Base-by-base conservation (phyloP, 495 filamentous ascomycete genomes). In the Trichoderma asperelloides region DNA sequence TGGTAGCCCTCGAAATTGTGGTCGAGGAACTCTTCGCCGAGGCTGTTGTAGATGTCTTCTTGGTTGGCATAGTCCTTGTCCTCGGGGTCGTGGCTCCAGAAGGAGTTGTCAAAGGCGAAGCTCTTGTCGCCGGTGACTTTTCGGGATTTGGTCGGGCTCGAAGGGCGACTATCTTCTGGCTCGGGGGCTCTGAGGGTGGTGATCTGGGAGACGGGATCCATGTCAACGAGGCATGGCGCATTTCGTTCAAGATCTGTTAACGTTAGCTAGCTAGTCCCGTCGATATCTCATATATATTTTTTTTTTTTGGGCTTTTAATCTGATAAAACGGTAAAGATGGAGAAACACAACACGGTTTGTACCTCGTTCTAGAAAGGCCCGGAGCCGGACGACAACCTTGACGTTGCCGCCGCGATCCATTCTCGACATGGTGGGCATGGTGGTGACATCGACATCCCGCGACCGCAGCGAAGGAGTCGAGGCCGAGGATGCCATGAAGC, bases 1-100 rank as follows among this genome's bases (percentile, higher is more conserved):
- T 99, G 93, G 78, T 98, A 99, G 67, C 95, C 95, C 72, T 97
- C 94, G 70, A 99, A 99, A 77, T 99, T 99, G 80, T 98, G 96
- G 75, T 99, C 96, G 65, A 99, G 82, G 68, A 98, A 98, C 70
- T 98, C 96, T 74, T 98, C 95, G 41, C 96, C 95, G 6, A 99
- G 83, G 40, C 88, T 87, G 74, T 96, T 90, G 80, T 99, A 99
- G 55, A 99, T 89, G 73, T 97, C 91, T 70, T 93, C 92, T 72
- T 99, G 95, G 39, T 73, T 74, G 18, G 81, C 79, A 65, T 82
- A 83, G 70, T 82, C 76, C 64, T 86, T 80, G 70, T 96, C 92
- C 33, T 78, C 71, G 41, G 81, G 79, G 71, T 94, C 78, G 75
- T 96, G 91, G 66, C 93, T 97, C 92, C 93, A 98, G 78, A 97